Base-by-base conservation (phyloP, 768 basidiomycete species). In the Saitozyma sp. region DNA sequence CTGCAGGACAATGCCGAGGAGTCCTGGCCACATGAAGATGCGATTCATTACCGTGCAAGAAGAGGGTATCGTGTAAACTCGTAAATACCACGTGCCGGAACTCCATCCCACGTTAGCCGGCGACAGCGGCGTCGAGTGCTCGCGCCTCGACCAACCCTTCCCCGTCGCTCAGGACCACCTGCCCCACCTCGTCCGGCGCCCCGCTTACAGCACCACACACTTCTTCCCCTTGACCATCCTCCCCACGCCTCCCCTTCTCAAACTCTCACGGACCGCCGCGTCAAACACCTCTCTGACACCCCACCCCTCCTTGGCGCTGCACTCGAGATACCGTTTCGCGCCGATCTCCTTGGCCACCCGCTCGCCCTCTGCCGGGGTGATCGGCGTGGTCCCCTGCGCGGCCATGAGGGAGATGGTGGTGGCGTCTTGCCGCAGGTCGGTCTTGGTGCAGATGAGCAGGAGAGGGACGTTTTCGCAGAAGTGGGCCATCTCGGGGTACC, bases 231-330 rank as follows among this genome's bases (percentile, higher is more conserved):
- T 87, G 29, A 53, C 86, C 84, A 68, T 85, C 86, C 81, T 88
- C 87, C 40, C 86, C 85, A 87, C 89, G 5, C 29, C 29, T 52
- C 51, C 51, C 11, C 51, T 11, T 54, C 54, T 66, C 86, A 97
- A 84, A 74, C 91, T 91, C 82, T 97, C 92, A 78, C 86, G 86
- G 63, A 98, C 81, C 7, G 96, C 96, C 13, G 89, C 84, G 46
- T 87, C 84, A 79, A 99, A 98, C 43, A 98, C 94, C 51, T 94
- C 92, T 66, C 90, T 87, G 50, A 98, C 91, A 53, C 92, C 92
- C 14, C 81, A 82, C 6, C 93, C 91, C n/a, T 86, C 88, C 82
- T 95, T 97, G 51, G 94, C 91, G 41, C 89, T 90, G 80, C 96
- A 98, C 79, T 99, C 95, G 64, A 88, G 83, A 78, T 98, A 99